Conservation (phyloP, 345 rosid species). For the Odontarrhena argentea region DNA sequence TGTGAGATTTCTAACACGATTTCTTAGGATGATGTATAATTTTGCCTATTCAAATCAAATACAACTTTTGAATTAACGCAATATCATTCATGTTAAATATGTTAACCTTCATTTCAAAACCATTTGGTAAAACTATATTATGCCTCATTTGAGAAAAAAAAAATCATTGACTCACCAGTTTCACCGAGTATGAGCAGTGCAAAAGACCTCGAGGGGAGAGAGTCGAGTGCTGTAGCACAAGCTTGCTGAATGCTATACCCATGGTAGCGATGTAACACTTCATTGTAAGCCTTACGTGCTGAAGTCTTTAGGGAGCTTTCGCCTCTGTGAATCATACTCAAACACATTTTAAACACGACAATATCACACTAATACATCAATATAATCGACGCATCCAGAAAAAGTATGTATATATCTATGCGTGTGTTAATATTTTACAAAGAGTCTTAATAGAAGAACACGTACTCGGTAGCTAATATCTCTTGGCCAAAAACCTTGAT, state of each 20-base stretch:
- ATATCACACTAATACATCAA: background rate
- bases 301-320: conserved; percentile 62
- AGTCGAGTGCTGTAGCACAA: conserved; percentile 79
- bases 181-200: conserved; percentile 62
- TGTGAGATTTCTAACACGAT: too few relatives aligned
- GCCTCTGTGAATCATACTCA: conserved; percentile 46
- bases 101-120: background rate
- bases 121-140: background rate
- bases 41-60: background rate
- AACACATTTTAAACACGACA: background rate
- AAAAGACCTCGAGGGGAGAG: conserved; percentile 68
- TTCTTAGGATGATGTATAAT: too few relatives aligned
- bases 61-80: too few relatives aligned
- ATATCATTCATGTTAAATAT: background rate
- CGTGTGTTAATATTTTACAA: too few relatives aligned
- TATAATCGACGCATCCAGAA: too few relatives aligned
- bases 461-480: conserved; percentile 63
- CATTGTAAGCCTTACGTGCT: conserved; percentile 77
- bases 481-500: conserved; percentile 70
- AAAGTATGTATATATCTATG: too few relatives aligned
- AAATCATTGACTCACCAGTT: conserved; percentile 57
- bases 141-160: background rate
- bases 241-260: conserved; percentile 78
- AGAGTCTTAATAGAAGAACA: background rate
- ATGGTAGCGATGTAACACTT: conserved; percentile 79